These are phyloP conservation scores for Camelina sativa DNA, from an alignment of 345 rosid genomes.

Conservation along the genomic window DNA sequence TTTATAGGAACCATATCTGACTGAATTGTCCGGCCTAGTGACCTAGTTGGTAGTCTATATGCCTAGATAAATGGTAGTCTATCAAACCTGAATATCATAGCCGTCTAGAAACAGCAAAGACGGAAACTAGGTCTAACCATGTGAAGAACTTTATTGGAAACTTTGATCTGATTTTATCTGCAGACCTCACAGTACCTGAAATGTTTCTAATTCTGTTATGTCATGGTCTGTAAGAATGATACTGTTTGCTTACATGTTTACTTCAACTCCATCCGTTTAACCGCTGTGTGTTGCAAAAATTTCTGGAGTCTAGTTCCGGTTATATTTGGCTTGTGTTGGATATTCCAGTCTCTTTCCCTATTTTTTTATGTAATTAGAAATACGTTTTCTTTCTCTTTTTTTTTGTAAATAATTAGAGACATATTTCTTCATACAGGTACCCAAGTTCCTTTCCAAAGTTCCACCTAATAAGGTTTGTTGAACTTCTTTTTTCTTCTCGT, in stretches of 20 bases:
- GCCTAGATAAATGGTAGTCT: conserved; percentile 22
- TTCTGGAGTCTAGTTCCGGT: conserved; percentile 27
- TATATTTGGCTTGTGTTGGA: conserved; percentile 20
- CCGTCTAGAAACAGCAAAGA: conserved; percentile 8
- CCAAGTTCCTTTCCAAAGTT: conserved; percentile 48
- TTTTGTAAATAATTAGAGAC: background rate
- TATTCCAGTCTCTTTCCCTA: background rate
- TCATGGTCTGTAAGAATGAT: conserved; percentile 20
- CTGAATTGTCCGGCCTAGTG: conserved; percentile 8
- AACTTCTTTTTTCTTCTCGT: conserved; percentile 2
- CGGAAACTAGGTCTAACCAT: conserved; percentile 20
- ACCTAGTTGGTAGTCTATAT: background rate
- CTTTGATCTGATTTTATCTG: conserved; percentile 12
- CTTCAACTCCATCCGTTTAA: conserved; percentile 15
- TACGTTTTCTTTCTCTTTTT: background rate
- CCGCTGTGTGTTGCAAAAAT: conserved; percentile 5
- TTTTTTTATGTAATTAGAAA: background rate
- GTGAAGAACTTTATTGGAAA: conserved; percentile 22
- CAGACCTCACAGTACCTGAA: background rate
- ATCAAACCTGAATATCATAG: background rate
- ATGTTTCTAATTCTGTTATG: conserved; percentile 11
- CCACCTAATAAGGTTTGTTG: conserved; percentile 63
- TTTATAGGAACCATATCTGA: conserved; percentile 18
- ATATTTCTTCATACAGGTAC: conserved; percentile 28
- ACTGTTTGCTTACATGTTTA: conserved; percentile 31